Evolutionary conservation across 2,329 filamentous ascomycete species (phyloP), one percentile per base, ranked within the genome.

Genomic region (Cladosporium sp.): DNA sequence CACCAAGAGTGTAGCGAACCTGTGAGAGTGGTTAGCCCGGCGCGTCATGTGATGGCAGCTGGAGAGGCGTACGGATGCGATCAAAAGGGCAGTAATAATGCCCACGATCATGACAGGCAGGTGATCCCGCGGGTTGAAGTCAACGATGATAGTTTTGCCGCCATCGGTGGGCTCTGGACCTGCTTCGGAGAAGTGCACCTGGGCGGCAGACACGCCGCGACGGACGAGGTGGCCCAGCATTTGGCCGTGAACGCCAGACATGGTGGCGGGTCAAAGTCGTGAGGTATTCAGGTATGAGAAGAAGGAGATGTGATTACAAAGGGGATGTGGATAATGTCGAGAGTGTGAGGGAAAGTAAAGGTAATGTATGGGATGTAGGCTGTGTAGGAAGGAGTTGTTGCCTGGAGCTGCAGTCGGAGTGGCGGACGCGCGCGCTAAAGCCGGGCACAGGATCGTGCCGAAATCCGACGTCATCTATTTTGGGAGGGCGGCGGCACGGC

Each of bases 1-100:
- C 69, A 52, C 77, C 77, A 58, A 83, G 78, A 42, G 79, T 82
- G 70, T 86, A 87, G 43, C 60, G 58, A 55, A 69, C 59, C 63
- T 67, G 45, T 44, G 18, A 22, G 9, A 13, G 1, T 50, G 51
- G 51, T 55, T 54, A 58, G 53, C 38, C 28, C 33, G 37, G 22
- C 14, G 10, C 9, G 11, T 22, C 4, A 33, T 14, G 6, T 14
- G 6, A 52, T 51, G 40, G 13, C 13, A 32, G 9, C 28, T 9
- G 50, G 14, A 4, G 33, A 64, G 22, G 22, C 71, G 51, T 65
- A 74, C 72, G 46, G 73, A 67, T 56, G 64, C 65, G 41, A 74
- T 54, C 54, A 70, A 54, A 62, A 79, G 41, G 63, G 74, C 51
- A 66, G 77, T 62, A 53, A 67, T 44, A 45, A 72, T 46, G 48